Percentiles rank a stretch among this genome's conserved stretches.
phyloP scores from a whole-genome alignment of 2,329 filamentous ascomycete species.

The Fusarium musae region DNA sequence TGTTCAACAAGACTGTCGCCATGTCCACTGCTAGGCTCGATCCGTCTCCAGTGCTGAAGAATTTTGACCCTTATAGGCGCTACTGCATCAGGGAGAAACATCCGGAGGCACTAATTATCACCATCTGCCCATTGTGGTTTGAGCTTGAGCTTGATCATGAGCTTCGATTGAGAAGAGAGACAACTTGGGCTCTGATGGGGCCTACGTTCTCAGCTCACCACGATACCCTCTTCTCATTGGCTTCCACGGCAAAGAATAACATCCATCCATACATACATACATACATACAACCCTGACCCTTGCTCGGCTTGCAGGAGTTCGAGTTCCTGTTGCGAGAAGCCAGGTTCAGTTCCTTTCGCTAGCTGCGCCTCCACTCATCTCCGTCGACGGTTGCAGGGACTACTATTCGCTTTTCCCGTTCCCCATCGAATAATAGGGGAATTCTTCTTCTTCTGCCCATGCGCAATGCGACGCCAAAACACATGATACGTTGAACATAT shows the following conservation, averaged over 20 bases:
- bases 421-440: constrained; percentile 19
- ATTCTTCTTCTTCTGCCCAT: not conserved
- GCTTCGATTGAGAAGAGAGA: constrained; percentile 1
- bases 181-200: not conserved
- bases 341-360: constrained; percentile 4
- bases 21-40: constrained; percentile 31
- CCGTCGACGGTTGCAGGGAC: constrained; percentile 25
- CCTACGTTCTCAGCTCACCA: not conserved
- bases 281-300: constrained; percentile 16
- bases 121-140: not conserved
- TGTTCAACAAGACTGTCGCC: not conserved
- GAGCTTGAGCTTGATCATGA: not conserved
- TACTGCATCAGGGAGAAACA: constrained; percentile 18
- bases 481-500: constrained; percentile 3
- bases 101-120: not conserved
- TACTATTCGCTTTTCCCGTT: not conserved
- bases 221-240: constrained; percentile 10
- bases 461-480: not conserved
- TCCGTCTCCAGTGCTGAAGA: constrained; percentile 29
- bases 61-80: constrained; percentile 9
- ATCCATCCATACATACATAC: not conserved
- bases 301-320: constrained; percentile 28
- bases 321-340: not conserved
- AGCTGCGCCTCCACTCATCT: constrained; percentile 35
- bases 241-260: not conserved